Conservation (phyloP, 129 eudicot species). For the Chrysanthemum lavandulifolium region DNA sequence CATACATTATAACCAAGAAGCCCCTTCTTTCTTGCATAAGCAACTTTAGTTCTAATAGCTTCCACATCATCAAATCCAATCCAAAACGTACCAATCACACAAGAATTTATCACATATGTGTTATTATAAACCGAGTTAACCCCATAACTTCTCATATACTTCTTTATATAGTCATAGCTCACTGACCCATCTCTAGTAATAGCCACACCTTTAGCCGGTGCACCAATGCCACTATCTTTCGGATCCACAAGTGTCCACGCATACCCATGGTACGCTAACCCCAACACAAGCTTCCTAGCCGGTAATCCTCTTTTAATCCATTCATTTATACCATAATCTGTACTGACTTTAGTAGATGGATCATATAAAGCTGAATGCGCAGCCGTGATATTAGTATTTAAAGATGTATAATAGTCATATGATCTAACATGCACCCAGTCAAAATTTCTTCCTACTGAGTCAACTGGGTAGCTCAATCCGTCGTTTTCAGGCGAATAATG, state of each 20-base stretch:
- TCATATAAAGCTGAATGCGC: conserved; percentile 47
- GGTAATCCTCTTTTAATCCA: conserved; percentile 49
- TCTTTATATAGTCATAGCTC: conserved; percentile 38
- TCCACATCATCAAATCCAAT: conserved; percentile 54
- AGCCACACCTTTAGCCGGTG: conserved; percentile 44
- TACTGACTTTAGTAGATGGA: conserved; percentile 44
- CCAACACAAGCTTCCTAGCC: conserved; percentile 38
- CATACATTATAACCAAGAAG: conserved; percentile 69
- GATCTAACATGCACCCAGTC: conserved; percentile 70
- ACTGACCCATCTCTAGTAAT: conserved; percentile 31
- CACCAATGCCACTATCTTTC: conserved; percentile 35
- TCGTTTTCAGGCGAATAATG: conserved; percentile 32
- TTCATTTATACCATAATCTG: conserved; percentile 39
- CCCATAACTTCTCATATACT: conserved; percentile 19
- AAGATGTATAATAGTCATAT: conserved; percentile 48
- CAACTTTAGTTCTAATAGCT: conserved; percentile 46
- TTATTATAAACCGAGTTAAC: conserved; percentile 34
- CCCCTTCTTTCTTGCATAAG: conserved; percentile 43
- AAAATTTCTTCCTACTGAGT: conserved; percentile 32
- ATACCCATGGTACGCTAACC: conserved; percentile 58
- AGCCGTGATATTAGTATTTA: conserved; percentile 17
- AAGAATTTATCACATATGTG: conserved; percentile 39
- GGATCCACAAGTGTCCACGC: conserved; percentile 53
- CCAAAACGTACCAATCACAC: conserved; percentile 50
- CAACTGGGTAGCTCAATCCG: conserved; percentile 36